Evolutionary conservation across 129 eudicot genomes (phyloP).

Genomic region (Chrysanthemum lavandulifolium): DNA sequence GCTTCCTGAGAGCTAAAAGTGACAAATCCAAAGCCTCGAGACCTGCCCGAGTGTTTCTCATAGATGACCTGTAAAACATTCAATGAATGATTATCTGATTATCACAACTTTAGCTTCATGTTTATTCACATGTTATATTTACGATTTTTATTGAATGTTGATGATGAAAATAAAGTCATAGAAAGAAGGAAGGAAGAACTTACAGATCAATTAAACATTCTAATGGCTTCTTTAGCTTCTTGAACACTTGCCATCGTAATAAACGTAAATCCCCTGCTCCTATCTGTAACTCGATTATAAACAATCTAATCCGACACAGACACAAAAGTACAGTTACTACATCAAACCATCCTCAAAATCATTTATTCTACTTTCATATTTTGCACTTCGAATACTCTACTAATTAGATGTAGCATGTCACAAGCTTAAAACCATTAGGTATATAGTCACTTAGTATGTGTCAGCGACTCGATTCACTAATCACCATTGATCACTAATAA

Average conservation of each 20-base stretch:
- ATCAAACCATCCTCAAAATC: background rate
- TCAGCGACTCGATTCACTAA: too few species aligned
- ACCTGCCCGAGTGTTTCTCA: constrained; percentile 68
- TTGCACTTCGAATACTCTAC: too few species aligned
- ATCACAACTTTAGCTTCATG: background rate
- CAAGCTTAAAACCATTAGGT: too few species aligned
- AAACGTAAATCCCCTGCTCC: constrained; percentile 95
- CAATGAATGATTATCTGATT: too few species aligned
- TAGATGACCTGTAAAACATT: constrained; percentile 42
- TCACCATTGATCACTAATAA: too few species aligned
- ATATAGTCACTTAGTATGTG: too few species aligned
- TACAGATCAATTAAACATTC: constrained; percentile 91
- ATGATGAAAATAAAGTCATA: background rate
- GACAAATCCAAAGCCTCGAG: constrained; percentile 88
- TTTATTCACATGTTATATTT: constrained; percentile 12
- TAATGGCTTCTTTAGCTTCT: constrained; percentile 79
- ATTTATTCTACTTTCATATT: too few species aligned
- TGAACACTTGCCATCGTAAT: constrained; percentile 75
- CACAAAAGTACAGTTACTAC: constrained; percentile 11
- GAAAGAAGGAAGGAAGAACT: constrained; percentile 37
- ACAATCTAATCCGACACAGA: constrained; percentile 53
- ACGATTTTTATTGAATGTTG: background rate
- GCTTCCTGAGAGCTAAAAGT: constrained; percentile 72
- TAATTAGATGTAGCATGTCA: too few species aligned
- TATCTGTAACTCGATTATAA: constrained; percentile 81